A percentile compares a stretch with the other conserved stretches of the same genome.
phyloP scores from a whole-genome alignment of 169 alveolate species.

The Cryptosporidium ubiquitum region DNA sequence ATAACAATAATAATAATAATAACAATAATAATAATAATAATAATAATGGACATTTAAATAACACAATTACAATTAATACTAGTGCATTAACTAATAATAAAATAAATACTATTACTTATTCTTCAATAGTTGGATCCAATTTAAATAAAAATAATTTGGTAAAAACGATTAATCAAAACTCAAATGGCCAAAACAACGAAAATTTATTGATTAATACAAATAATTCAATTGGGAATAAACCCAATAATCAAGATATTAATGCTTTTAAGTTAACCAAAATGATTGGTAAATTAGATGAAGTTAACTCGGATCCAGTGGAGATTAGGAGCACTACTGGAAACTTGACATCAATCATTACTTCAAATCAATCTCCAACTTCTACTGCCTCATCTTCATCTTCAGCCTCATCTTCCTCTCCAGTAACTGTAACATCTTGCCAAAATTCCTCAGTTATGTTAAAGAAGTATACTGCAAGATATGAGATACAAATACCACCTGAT shows the following conservation, averaged over 20 bases:
- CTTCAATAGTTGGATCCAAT: constrained; percentile 56
- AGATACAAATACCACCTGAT: constrained; percentile 91
- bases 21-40: neutral
- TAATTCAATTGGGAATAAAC: neutral
- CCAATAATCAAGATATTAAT: constrained; percentile 8
- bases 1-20: neutral
- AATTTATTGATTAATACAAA: neutral
- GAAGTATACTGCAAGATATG: constrained; percentile 93
- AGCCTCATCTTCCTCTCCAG: constrained; percentile 10
- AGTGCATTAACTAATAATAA: neutral
- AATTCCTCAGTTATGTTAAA: constrained; percentile 40
- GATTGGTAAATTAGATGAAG: constrained; percentile 5
- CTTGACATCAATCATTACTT: neutral
- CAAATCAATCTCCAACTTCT: constrained; percentile 13
- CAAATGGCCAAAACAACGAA: neutral
- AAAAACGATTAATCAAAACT: neutral
- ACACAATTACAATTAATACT: neutral
- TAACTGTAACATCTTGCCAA: neutral
- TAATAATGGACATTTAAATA: neutral
- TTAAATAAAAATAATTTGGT: neutral
- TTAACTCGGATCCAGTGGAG: neutral
- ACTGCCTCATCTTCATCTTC: constrained; percentile 32
- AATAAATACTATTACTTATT: constrained; percentile 4
- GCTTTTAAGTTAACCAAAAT: constrained; percentile 5
- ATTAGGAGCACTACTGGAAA: neutral